phyloP scores from a whole-genome alignment of 108 stramenopile species.

The Poteriospumella lacustris region DNA sequence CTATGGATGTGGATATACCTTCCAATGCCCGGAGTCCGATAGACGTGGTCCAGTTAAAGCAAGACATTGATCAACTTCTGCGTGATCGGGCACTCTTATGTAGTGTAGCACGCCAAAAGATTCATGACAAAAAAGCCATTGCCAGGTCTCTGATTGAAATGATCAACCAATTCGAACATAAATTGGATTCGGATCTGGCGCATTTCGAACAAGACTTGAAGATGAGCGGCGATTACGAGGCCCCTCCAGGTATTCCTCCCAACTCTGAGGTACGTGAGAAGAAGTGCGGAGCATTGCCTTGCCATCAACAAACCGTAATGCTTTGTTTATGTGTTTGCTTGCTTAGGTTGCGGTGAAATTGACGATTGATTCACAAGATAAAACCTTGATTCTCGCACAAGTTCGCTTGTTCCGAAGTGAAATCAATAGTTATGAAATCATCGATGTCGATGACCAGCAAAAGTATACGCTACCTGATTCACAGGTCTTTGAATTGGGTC shows the following conservation, averaged over 20 bases:
- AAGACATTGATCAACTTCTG: neutral
- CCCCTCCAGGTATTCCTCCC: neutral
- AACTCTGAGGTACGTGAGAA: neutral
- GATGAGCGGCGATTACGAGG: neutral
- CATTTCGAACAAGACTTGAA: neutral
- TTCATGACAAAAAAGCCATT: neutral
- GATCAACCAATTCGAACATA: neutral
- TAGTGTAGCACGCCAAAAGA: neutral
- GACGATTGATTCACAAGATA: neutral
- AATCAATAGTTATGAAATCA: neutral
- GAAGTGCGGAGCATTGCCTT: too few relatives aligned
- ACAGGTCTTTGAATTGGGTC: neutral
- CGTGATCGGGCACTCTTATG: neutral
- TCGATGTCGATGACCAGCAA: constrained; percentile 11
- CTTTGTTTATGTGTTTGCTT: neutral
- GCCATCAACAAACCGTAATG: too few relatives aligned
- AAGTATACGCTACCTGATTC: neutral
- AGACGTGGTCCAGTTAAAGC: neutral
- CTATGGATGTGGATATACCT: too few relatives aligned
- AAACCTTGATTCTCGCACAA: neutral
- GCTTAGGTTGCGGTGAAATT: neutral
- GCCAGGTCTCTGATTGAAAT: neutral
- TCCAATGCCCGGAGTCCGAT: too few relatives aligned
- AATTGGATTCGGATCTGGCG: neutral
- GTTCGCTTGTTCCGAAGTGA: neutral